Evolutionary conservation across 106 monocot species (phyloP).

Genomic region (Posidonia australis): DNA sequence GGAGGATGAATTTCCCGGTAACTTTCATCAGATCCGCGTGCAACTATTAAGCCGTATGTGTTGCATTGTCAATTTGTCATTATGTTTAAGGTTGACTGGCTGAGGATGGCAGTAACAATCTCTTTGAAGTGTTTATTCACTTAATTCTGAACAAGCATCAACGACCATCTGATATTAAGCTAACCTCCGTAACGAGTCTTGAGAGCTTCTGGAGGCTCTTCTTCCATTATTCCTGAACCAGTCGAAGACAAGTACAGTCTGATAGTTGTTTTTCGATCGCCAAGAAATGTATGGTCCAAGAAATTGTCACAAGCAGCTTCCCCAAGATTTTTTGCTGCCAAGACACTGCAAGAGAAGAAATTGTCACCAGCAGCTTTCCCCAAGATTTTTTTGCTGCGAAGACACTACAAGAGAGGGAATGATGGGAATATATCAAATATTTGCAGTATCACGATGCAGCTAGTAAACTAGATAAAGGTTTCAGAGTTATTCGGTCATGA

Average conservation of each 20-base stretch:
- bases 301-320: constrained; percentile 58
- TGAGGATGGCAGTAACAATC: too few species aligned
- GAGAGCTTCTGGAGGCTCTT: constrained; percentile 72
- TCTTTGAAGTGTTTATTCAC: too few species aligned
- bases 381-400: constrained; percentile 72
- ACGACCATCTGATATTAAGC: background rate
- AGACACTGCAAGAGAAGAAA: constrained; percentile 51
- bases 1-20: too few species aligned
- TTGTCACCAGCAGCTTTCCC: constrained; percentile 47
- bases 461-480: too few species aligned
- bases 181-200: constrained; percentile 69
- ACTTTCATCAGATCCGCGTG: too few species aligned
- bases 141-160: background rate
- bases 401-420: constrained; percentile 54
- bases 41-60: too few species aligned
- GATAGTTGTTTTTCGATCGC: constrained; percentile 56
- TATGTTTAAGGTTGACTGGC: too few species aligned
- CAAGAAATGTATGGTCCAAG: constrained; percentile 65
- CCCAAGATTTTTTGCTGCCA: constrained; percentile 76
- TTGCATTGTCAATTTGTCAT: too few species aligned
- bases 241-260: constrained; percentile 42
- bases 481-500: too few species aligned
- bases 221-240: constrained; percentile 82
- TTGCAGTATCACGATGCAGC: background rate
- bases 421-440: background rate